Base-by-base conservation (phyloP, 768 basidiomycete species). In the Leccinellum luteum region DNA sequence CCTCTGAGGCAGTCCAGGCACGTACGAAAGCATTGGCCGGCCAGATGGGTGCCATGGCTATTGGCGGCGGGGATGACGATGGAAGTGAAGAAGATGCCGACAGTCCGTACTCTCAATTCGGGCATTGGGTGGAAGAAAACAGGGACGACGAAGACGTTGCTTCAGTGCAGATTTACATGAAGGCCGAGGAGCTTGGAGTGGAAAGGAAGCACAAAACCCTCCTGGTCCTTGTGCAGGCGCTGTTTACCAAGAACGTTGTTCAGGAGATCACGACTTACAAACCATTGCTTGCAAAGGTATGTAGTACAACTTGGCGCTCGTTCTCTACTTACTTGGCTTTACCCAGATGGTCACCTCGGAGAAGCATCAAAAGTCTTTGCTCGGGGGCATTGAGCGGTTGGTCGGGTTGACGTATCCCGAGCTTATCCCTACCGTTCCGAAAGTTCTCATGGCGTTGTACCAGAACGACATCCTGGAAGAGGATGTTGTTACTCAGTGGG, bases 161-260 rank as follows among this genome's bases (percentile, higher is more conserved):
- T 19, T 75, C 78, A 4, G 78, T 89, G 51, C 84, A 87, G 23
- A 83, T 95, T 43, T 93, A 80, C 78, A 89, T 92, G 75, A 94
- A 94, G 76, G 89, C 89, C 1, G 88, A 95, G 67, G 94, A 96
- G 51, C 69, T 94, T 23, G 92, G 91, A 44, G 88, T 98, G 60
- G 93, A 91, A 69, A 94, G 91, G 79, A 98, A 97, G 75, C 92
- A 98, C 80, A 95, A 89, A 80, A 82, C 89, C 0, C 77, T 96
- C 31, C 81, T 89, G 59, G 86, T 94, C 45, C 76, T 99, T 54
- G 89, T 86, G 19, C 90, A 95, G 71, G 81, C 85, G 7, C 77
- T 98, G 55, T 98, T 98, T 74, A 87, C 87, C 8, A 82, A 82
- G 43, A 77, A 92, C 34, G 82, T 90, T 25, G 69, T 90, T 12